Conservation (phyloP, 345 rosid genomes). For the Gossypium longicalyx region DNA sequence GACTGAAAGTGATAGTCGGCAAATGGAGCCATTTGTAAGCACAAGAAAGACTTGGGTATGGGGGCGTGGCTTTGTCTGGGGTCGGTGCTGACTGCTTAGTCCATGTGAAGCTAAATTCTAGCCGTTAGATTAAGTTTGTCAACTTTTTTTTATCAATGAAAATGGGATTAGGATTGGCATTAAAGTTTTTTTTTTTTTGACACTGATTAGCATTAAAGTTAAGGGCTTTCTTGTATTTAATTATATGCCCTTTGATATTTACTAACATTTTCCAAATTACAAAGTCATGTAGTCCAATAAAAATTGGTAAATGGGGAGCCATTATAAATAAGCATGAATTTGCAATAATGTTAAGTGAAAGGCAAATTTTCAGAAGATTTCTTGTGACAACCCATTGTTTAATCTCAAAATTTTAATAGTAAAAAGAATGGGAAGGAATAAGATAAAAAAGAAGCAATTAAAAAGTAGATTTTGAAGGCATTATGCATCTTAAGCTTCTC, state of each 20-base stretch:
- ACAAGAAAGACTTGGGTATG: constrained; percentile 11
- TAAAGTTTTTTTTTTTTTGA: too few relatives aligned
- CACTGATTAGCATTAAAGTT: neutral
- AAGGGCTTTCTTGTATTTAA: neutral
- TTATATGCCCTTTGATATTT: too few relatives aligned
- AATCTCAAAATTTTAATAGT: neutral
- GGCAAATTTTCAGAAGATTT: neutral
- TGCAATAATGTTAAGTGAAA: too few relatives aligned
- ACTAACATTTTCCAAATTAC: too few relatives aligned
- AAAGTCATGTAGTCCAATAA: too few relatives aligned
- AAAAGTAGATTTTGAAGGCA: neutral
- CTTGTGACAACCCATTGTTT: neutral
- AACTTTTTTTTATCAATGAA: neutral
- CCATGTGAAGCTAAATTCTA: neutral
- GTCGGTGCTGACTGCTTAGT: neutral
- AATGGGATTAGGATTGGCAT: neutral
- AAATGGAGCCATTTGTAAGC: constrained; percentile 1
- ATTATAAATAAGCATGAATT: too few relatives aligned
- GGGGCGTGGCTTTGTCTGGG: neutral
- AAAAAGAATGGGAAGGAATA: neutral
- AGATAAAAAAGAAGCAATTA: neutral
- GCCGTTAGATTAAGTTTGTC: neutral
- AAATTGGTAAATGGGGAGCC: too few relatives aligned
- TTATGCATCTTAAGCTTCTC: neutral
- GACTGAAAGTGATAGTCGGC: neutral